Evolutionary conservation across 140 eudicot genomes (phyloP), one percentile per base, ranked within the genome.

Genomic region (Bidens hawaiensis): DNA sequence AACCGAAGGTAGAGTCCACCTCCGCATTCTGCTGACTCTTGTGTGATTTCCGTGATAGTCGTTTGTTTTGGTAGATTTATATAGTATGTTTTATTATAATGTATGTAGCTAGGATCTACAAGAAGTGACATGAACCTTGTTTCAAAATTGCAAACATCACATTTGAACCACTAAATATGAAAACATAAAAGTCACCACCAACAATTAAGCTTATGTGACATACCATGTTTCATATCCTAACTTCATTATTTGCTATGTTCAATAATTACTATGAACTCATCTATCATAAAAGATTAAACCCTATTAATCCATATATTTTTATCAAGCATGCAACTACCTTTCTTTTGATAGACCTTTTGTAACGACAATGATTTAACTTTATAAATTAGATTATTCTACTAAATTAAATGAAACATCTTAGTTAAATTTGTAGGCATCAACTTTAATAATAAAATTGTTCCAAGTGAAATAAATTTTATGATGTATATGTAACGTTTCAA

Each of bases 51-150:
- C 6, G 4, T 34, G 65, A 2, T 49, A 19, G 16, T 38, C 45
- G 34, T 15, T 72, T 55, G 47, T 15, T 73, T 65, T 24, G 51
- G 61, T 16, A 13, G 48, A 13, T 13, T 16, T 76, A 73, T 76
- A 74, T 70, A 68, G 57, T 59, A 50, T 38, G 78, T 30, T 30
- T 7, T 6, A 8, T 34, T 34, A 34, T 14, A 0, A 34, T 34
- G 42, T 34, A 34, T 34, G 42, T 7, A 34, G 14, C 42, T 34
- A 34, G 42, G 8, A 9, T 34, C 57, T 11, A 16, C 15, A 21
- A 49, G 30, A 49, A 22, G 8, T 49, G 24, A 23, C 60, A 52
- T 52, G 60, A 24, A 52, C 60, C 19, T 11, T 19, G 60, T 14
- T 52, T 14, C 38, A 12, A 25, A 52, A 14, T 52, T 14, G 34